Percentiles rank a stretch among this genome's conserved stretches.
These are phyloP conservation scores for Stylonectria norvegica DNA, from an alignment of 2,329 filamentous ascomycete genomes.

Conservation along the genomic window DNA sequence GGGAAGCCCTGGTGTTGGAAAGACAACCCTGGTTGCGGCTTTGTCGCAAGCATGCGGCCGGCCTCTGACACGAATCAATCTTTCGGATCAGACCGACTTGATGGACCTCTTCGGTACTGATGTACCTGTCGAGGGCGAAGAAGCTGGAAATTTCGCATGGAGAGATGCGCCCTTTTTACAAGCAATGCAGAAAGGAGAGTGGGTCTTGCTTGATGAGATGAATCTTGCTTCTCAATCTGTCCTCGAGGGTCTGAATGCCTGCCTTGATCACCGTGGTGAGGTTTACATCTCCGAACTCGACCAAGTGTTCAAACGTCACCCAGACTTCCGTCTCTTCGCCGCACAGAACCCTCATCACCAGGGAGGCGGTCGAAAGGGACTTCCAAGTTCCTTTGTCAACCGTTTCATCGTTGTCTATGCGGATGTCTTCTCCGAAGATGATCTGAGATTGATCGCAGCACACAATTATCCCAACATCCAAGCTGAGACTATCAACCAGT, in stretches of 20 bases:
- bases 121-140: slow-evolving; percentile 88
- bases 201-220: slow-evolving; percentile 98
- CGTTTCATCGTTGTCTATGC: slow-evolving; percentile 97
- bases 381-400: slow-evolving; percentile 95
- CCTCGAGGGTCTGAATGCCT: slow-evolving; percentile 92
- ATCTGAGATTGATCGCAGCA: slow-evolving; percentile 77
- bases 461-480: slow-evolving; percentile 69
- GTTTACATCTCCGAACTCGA: slow-evolving; percentile 95
- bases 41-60: slow-evolving; percentile 76
- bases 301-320: slow-evolving; percentile 86
- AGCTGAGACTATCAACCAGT: slow-evolving; percentile 54
- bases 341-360: slow-evolving; percentile 98
- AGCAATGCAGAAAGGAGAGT: slow-evolving; percentile 94
- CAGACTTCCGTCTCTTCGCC: slow-evolving; percentile 89
- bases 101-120: slow-evolving; percentile 98
- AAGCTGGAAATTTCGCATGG: slow-evolving; percentile 90
- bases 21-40: slow-evolving; percentile 88
- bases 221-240: slow-evolving; percentile 96
- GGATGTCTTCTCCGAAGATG: slow-evolving; percentile 78
- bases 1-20: slow-evolving; percentile 96
- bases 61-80: slow-evolving; percentile 86
- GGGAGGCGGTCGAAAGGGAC: slow-evolving; percentile 88
- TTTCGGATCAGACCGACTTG: slow-evolving; percentile 95
- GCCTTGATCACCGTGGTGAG: slow-evolving; percentile 91
- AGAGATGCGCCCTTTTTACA: slow-evolving; percentile 91